A percentile compares a stretch with the other conserved stretches of the same genome.
These are phyloP conservation scores for Spizellomyces punctatus DNA, from an alignment of 192 early-diverging fungal species.

Conservation along the genomic window DNA sequence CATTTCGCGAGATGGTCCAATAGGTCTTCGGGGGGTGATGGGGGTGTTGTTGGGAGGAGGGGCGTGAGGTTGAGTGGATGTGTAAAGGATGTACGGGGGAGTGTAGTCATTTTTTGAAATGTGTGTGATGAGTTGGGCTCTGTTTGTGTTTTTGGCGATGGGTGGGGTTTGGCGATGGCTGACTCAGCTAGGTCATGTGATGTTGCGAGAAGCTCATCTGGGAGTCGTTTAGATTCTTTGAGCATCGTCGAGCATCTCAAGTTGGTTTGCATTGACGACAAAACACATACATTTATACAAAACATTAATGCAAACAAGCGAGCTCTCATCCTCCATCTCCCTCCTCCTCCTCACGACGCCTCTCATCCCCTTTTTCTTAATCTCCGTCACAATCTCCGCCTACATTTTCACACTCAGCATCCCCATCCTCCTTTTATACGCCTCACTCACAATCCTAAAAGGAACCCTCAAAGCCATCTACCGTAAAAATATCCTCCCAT, in stretches of 20 bases:
- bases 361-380: not conserved
- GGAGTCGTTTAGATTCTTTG: too few species aligned
- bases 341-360: not conserved
- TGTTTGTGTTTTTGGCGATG: too few species aligned
- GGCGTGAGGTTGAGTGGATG: not conserved
- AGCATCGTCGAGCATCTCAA: too few species aligned
- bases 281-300: too few species aligned
- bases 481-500: not conserved
- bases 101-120: too few species aligned
- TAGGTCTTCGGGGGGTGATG: not conserved
- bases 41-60: not conserved
- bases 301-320: too few species aligned
- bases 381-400: not conserved
- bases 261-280: too few species aligned
- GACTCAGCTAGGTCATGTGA: too few species aligned
- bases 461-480: conserved; percentile 1
- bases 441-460: not conserved
- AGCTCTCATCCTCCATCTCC: too few species aligned
- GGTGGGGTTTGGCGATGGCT: too few species aligned
- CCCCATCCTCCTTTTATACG: not conserved
- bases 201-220: too few species aligned
- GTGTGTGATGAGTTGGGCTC: too few species aligned
- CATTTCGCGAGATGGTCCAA: not conserved
- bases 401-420: not conserved
- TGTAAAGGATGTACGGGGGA: not conserved